Conservation (phyloP, 2,329 filamentous ascomycete genomes). For the Cladosporium phlei region DNA sequence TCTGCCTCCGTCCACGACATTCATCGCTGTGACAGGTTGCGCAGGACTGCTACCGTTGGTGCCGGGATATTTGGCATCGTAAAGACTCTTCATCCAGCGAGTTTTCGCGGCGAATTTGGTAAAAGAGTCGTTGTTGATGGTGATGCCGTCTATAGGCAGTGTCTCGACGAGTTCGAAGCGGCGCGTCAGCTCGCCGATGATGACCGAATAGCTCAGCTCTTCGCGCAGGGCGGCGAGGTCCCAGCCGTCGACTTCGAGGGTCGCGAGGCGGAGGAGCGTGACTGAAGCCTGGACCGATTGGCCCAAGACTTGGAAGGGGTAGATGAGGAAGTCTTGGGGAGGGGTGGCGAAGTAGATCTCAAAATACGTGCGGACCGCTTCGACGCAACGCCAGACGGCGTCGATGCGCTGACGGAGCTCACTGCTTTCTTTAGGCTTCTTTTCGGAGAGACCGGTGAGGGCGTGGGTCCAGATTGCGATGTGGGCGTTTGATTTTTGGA, state of each 20-base stretch:
- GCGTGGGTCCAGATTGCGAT: constrained; percentile 25
- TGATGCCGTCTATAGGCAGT: constrained; percentile 19
- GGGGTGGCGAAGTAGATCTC: constrained; percentile 27
- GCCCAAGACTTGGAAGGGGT: constrained; percentile 28
- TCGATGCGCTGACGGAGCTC: constrained; percentile 20
- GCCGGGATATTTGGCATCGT: constrained; percentile 18
- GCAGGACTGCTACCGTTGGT: not conserved
- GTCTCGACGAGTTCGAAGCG: constrained; percentile 18
- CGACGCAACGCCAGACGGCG: constrained; percentile 24
- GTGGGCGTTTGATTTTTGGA: constrained; percentile 27
- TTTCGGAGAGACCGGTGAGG: constrained; percentile 25
- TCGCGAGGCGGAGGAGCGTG: constrained; percentile 25
- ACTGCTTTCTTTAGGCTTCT: constrained; percentile 17
- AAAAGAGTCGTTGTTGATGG: constrained; percentile 28
- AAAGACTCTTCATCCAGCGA: constrained; percentile 26
- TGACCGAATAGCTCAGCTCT: constrained; percentile 19
- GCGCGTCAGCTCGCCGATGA: constrained; percentile 21
- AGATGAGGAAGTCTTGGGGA: constrained; percentile 21
- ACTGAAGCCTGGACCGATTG: constrained; percentile 30
- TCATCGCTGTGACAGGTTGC: not conserved
- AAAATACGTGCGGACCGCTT: constrained; percentile 22
- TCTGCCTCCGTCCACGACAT: not conserved
- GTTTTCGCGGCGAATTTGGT: constrained; percentile 26
- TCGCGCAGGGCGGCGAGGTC: constrained; percentile 21
- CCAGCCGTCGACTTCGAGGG: constrained; percentile 30